A percentile compares a stretch with the other conserved stretches of the same genome.
Evolutionary conservation across 2,329 filamentous ascomycete species (phyloP).

Genomic region (Cladosporium austrohemisphaericum): DNA sequence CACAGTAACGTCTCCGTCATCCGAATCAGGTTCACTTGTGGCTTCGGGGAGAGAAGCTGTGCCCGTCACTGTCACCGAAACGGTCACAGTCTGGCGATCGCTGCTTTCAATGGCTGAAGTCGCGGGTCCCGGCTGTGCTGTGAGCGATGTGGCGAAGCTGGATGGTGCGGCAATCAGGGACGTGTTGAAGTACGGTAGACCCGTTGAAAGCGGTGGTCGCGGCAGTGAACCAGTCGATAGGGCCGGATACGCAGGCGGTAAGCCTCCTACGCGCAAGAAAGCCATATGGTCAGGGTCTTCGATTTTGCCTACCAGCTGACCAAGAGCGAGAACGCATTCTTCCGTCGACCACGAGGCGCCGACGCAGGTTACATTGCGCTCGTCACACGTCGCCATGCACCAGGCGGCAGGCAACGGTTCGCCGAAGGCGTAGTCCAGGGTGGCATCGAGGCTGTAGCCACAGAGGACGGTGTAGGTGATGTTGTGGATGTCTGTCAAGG

Average conservation of each 20-base stretch:
- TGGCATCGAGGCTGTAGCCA: constrained; percentile 9
- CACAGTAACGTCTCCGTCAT: neutral
- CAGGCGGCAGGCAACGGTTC: constrained; percentile 8
- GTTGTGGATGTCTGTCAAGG: constrained; percentile 24
- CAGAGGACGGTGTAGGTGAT: constrained; percentile 25
- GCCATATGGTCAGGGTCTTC: constrained; percentile 8
- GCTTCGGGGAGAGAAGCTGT: neutral
- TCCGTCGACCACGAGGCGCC: constrained; percentile 12
- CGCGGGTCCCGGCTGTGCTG: too few species aligned
- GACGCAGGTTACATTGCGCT: constrained; percentile 7
- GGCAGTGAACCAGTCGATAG: neutral
- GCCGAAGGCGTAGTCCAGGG: constrained; percentile 6
- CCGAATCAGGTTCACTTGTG: neutral
- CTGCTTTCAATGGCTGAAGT: too few species aligned
- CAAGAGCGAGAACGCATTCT: constrained; percentile 9
- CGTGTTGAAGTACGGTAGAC: neutral
- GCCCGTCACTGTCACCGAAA: neutral
- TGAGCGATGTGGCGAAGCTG: neutral
- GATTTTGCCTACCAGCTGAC: neutral
- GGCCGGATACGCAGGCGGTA: neutral
- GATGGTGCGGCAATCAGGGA: neutral
- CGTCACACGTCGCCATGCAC: constrained; percentile 12
- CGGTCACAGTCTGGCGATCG: too few species aligned
- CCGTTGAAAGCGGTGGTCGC: constrained; percentile 1
- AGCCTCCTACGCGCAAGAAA: neutral